phyloP scores from a whole-genome alignment of 352 stramenopile species.

The Phytophthora sansomeana region DNA sequence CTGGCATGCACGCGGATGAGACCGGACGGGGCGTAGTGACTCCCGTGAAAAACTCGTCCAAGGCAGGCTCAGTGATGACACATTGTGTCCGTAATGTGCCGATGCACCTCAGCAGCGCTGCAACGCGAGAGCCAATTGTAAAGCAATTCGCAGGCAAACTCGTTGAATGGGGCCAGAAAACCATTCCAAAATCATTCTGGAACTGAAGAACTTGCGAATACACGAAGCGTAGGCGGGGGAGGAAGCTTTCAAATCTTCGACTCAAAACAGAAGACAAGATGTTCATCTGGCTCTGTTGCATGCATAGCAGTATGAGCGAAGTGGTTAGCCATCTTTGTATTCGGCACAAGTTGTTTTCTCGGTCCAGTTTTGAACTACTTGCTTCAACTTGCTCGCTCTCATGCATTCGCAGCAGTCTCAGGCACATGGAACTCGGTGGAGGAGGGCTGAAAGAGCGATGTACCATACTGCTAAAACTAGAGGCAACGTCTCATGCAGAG shows the following conservation, averaged over 20 bases:
- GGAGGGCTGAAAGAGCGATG: too few species aligned
- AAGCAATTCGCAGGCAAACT: conserved; percentile 21
- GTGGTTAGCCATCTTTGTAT: too few species aligned
- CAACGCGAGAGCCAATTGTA: background rate
- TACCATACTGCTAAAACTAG: too few species aligned
- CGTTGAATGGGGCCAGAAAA: conserved; percentile 19
- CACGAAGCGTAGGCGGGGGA: too few species aligned
- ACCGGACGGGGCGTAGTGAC: conserved; percentile 17
- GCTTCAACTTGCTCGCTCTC: conserved; percentile 20
- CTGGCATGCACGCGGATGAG: conserved; percentile 29
- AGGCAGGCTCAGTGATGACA: conserved; percentile 12
- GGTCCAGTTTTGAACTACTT: background rate
- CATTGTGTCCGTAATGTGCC: conserved; percentile 20
- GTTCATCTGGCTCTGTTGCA: too few species aligned
- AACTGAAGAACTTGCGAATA: conserved; percentile 7
- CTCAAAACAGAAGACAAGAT: too few species aligned
- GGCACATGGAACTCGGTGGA: background rate
- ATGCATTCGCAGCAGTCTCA: background rate
- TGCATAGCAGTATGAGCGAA: too few species aligned
- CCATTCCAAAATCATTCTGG: conserved; percentile 1
- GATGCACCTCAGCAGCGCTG: conserved; percentile 22
- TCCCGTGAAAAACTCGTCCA: background rate
- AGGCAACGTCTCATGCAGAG: too few species aligned
- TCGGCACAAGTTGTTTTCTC: too few species aligned
- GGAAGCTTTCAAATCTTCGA: too few species aligned